These are phyloP conservation scores for Lasiosphaeria ovina DNA, from an alignment of 495 filamentous ascomycete genomes.

Conservation along the genomic window DNA sequence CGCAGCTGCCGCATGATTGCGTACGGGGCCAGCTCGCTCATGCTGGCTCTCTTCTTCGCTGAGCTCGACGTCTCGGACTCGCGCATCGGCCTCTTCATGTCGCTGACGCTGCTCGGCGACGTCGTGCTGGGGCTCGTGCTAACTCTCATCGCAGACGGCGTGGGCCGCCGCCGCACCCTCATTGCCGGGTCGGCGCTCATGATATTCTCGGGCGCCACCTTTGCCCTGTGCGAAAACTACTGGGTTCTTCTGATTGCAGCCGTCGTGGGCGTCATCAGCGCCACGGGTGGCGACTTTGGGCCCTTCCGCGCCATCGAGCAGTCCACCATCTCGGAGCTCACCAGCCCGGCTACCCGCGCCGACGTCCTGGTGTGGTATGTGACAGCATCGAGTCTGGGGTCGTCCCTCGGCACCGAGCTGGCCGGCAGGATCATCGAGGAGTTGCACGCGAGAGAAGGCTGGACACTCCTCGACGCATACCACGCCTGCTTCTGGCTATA, in stretches of 20 bases:
- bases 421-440: slow-evolving; percentile 39
- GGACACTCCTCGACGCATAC: slow-evolving; percentile 37
- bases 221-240: slow-evolving; percentile 66
- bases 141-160: slow-evolving; percentile 71
- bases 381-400: slow-evolving; percentile 39
- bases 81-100: slow-evolving; percentile 84
- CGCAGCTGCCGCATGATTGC: slow-evolving; percentile 60
- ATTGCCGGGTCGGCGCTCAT: slow-evolving; percentile 66
- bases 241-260: slow-evolving; percentile 74
- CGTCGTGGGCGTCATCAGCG: slow-evolving; percentile 79
- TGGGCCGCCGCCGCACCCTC: slow-evolving; percentile 68
- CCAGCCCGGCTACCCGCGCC: slow-evolving; percentile 55
- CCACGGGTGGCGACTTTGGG: slow-evolving; percentile 73
- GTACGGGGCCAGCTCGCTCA: slow-evolving; percentile 40
- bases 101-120: slow-evolving; percentile 77
- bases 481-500: slow-evolving; percentile 42
- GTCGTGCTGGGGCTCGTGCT: slow-evolving; percentile 70
- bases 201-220: slow-evolving; percentile 63
- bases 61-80: slow-evolving; percentile 62
- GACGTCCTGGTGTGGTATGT: slow-evolving; percentile 88
- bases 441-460: slow-evolving; percentile 29
- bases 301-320: slow-evolving; percentile 87
- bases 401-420: slow-evolving; percentile 33
- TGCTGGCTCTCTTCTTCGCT: slow-evolving; percentile 52
- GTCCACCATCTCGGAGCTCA: slow-evolving; percentile 72